Percentiles rank a stretch among this genome's conserved stretches.
Conservation (phyloP, 176 grass and related monocot genomes). For the Phragmites australis region DNA sequence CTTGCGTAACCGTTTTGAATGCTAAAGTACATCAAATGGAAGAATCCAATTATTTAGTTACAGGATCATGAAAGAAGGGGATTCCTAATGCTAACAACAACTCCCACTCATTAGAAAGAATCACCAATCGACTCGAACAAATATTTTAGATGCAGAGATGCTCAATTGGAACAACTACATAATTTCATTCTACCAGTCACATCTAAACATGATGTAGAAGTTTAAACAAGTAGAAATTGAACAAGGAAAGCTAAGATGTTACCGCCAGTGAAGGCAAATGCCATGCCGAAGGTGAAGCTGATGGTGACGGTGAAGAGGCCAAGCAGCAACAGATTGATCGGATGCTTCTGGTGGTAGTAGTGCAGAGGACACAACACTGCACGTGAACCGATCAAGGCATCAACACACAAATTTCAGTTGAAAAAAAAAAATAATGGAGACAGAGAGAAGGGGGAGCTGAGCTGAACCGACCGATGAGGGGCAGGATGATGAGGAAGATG, state of each 20-base stretch:
- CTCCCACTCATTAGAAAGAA: neutral
- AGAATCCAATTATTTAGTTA: neutral
- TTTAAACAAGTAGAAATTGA: neutral
- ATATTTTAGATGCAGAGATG: neutral
- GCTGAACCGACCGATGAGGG: slow-evolving; percentile 53
- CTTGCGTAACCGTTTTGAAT: neutral
- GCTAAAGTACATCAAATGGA: neutral
- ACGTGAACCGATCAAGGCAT: neutral
- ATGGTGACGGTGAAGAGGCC: slow-evolving; percentile 71
- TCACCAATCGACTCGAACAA: neutral
- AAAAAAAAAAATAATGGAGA: neutral
- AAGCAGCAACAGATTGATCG: slow-evolving; percentile 72
- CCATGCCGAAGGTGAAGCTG: slow-evolving; percentile 72
- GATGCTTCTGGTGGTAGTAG: slow-evolving; percentile 74
- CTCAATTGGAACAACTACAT: neutral
- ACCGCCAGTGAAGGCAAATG: slow-evolving; percentile 82
- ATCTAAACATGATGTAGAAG: neutral
- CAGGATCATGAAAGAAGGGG: neutral
- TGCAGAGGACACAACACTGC: slow-evolving; percentile 66
- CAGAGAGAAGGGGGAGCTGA: neutral
- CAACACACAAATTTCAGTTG: neutral
- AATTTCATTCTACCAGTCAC: neutral
- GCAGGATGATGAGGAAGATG: slow-evolving; percentile 67
- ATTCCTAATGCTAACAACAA: neutral
- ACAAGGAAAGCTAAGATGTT: neutral